A percentile compares a stretch with the other conserved stretches of the same genome.
Evolutionary conservation across 768 basidiomycete genomes (phyloP).

Genomic region (Pholiota conissans): DNA sequence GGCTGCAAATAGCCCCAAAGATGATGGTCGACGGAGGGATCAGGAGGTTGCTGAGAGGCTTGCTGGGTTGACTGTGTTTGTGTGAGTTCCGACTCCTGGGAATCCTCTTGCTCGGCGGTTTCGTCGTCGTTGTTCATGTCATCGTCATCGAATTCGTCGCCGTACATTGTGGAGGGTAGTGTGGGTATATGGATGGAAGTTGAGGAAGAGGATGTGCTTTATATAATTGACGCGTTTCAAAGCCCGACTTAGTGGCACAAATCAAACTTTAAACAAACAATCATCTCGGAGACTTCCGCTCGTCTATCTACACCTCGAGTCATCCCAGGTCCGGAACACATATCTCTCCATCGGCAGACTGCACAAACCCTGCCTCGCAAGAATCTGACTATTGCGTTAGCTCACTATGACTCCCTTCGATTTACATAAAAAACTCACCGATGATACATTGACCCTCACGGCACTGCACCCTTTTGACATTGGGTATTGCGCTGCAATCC

Average conservation of each 20-base stretch:
- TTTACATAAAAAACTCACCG: conserved; percentile 25
- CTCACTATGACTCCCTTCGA: background rate
- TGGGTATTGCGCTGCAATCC: conserved; percentile 45
- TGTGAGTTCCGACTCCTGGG: conserved; percentile 34
- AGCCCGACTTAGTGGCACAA: conserved; percentile 24
- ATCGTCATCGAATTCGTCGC: conserved; percentile 14
- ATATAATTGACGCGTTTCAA: conserved; percentile 29
- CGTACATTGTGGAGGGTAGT: conserved; percentile 17
- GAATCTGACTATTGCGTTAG: conserved; percentile 10
- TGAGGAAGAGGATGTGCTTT: conserved; percentile 19
- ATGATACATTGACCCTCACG: conserved; percentile 34
- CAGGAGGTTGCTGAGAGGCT: conserved; percentile 34
- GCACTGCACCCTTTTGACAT: conserved; percentile 39
- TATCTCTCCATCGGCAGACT: conserved; percentile 15
- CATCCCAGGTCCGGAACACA: conserved; percentile 15
- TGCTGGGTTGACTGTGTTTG: conserved; percentile 49
- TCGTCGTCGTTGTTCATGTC: conserved; percentile 27
- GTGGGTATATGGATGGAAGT: conserved; percentile 1
- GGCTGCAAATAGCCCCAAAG: conserved; percentile 78
- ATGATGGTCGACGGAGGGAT: conserved; percentile 32
- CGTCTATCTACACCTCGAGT: background rate
- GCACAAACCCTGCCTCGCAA: conserved; percentile 19
- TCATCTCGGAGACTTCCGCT: too few species aligned
- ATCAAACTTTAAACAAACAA: background rate
- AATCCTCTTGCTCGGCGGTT: background rate